Conservation (phyloP, 2,329 filamentous ascomycete genomes). For the Aspergillus sp. region DNA sequence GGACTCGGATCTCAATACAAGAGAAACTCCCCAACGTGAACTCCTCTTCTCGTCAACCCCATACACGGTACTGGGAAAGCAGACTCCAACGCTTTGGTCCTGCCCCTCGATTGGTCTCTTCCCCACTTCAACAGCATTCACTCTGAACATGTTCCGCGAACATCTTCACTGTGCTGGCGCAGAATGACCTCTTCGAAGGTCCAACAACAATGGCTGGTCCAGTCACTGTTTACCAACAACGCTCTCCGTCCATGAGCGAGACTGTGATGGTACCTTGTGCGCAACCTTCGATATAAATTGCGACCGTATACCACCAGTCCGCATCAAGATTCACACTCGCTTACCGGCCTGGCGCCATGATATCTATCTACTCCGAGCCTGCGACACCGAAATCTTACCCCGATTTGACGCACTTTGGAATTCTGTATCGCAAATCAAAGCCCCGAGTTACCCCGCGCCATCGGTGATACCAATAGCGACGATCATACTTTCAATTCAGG, state of each 20-base stretch:
- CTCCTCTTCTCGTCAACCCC: not conserved
- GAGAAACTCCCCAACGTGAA: not conserved
- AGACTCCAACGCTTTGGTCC: conserved; percentile 4
- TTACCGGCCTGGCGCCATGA: not conserved
- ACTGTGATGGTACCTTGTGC: not conserved
- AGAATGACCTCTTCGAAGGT: conserved; percentile 3
- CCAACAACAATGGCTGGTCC: not conserved
- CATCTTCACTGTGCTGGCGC: conserved; percentile 19
- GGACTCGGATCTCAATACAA: not conserved
- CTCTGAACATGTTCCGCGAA: conserved; percentile 4
- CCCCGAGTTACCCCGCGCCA: not conserved
- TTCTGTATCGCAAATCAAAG: not conserved
- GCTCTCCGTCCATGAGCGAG: not conserved
- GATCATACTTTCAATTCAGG: too few relatives aligned
- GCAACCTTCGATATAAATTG: not conserved
- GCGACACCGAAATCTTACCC: not conserved
- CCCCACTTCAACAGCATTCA: not conserved
- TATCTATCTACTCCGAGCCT: not conserved
- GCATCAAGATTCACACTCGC: not conserved
- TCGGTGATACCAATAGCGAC: not conserved
- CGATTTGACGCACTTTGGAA: not conserved
- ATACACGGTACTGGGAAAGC: not conserved
- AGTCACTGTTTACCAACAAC: not conserved
- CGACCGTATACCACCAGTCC: not conserved
- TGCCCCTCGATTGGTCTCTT: conserved; percentile 6